Evolutionary conservation across 768 basidiomycete genomes (phyloP), one percentile per base, ranked within the genome.

Genomic region (Leucogyrophana mollusca): DNA sequence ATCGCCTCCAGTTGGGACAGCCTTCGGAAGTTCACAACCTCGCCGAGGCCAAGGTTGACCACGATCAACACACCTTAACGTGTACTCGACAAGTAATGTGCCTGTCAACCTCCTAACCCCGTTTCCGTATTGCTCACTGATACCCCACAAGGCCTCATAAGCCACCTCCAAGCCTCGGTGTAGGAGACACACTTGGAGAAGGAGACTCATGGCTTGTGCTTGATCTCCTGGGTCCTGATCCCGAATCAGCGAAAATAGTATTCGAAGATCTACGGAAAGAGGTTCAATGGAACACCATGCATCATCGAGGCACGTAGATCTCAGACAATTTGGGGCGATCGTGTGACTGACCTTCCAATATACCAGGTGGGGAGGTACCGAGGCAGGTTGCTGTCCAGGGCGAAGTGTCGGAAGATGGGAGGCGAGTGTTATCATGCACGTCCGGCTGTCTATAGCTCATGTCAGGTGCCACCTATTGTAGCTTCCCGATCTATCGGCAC

Each of bases 401-500:
- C 18, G 65, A 74, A 32, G 63, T 84, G n/a, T 62, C 59, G 22
- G 55, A 64, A 32, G 79, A 80, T 50, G 75, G 78, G 34, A 78
- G 76, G 79, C 76, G 43, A 53, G 58, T 49, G 43, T 20, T 34
- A 54, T 54, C 34, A 34, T 52, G 46, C 39, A 48, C 9, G 39
- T 63, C 35, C 22, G 34, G 17, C 48, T 51, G n/a, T n/a, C n/a
- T 30, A 30, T 30, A 30, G 6, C 46, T 34, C 17, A 33, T 41
- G 43, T 35, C 14, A 32, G 23, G 25, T 27, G 27, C 23, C 14
- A 38, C 20, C 11, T 32, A 14, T 33, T 37, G 6, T 48, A 88
- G 85, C 55, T 82, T 80, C 58, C 89, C 90, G 4, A 73, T 91
- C 43, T 92, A 91, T 62, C 81, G 90, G 25, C 87, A 90, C 60